These are phyloP conservation scores for Eucalyptus pauciflora DNA, from an alignment of 345 rosid genomes.

Conservation along the genomic window DNA sequence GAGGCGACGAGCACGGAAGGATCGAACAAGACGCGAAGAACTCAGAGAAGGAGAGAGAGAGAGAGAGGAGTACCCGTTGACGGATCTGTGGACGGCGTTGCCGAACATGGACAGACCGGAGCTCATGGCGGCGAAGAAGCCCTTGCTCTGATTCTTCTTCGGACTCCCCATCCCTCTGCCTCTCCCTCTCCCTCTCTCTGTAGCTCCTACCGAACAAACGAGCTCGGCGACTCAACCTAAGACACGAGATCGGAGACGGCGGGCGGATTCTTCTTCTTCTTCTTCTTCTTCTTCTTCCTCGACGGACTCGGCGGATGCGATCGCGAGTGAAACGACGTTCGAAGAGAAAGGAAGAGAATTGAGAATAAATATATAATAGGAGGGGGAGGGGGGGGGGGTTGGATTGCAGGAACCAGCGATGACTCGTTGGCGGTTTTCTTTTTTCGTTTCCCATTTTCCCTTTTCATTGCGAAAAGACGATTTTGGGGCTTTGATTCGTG, in stretches of 20 bases:
- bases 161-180: constrained; percentile 31
- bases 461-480: not conserved
- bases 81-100: constrained; percentile 61
- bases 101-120: constrained; percentile 61
- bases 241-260: not conserved
- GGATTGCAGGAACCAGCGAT: not conserved
- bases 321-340: not conserved
- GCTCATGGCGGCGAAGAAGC: constrained; percentile 60
- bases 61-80: constrained; percentile 25
- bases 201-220: not conserved
- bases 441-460: not conserved
- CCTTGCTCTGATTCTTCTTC: constrained; percentile 32
- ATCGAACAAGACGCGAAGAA: not conserved
- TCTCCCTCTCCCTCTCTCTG: not conserved
- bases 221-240: not conserved
- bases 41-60: too few species aligned
- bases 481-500: not conserved
- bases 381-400: not conserved
- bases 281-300: not conserved
- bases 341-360: not conserved
- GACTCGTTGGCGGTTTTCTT: not conserved
- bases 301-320: not conserved
- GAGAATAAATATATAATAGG: not conserved
- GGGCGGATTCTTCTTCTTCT: not conserved
- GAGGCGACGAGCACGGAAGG: not conserved